Percentiles rank a stretch among this genome's conserved stretches.
phyloP scores from a whole-genome alignment of 805 yeast species.

The Metschnikowia dekortorum region DNA sequence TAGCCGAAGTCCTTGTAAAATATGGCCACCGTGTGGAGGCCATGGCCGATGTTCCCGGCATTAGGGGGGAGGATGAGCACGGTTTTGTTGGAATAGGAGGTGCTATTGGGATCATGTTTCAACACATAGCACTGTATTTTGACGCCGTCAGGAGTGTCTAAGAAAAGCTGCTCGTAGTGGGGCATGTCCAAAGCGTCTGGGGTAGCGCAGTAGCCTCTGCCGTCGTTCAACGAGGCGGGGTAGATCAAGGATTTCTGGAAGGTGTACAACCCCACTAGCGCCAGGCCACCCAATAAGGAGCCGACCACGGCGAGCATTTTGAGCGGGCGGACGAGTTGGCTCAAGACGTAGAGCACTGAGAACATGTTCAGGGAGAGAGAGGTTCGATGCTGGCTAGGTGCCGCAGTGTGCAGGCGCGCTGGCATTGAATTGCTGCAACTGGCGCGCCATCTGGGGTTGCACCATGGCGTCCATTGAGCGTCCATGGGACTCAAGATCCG shows the following conservation, averaged over 20 bases:
- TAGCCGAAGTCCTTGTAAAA: constrained; percentile 59
- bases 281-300: constrained; percentile 39
- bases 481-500: too few relatives aligned
- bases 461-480: too few relatives aligned
- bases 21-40: constrained; percentile 71
- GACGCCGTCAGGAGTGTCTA: constrained; percentile 69
- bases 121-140: constrained; percentile 61
- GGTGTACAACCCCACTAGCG: constrained; percentile 51
- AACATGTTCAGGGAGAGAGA: constrained; percentile 3
- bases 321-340: constrained; percentile 13
- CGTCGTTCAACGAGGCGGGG: constrained; percentile 77
- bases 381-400: not conserved
- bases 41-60: constrained; percentile 94
- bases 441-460: not conserved
- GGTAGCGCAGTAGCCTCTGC: constrained; percentile 64
- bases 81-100: constrained; percentile 54
- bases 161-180: constrained; percentile 50
- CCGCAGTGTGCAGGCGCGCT: not conserved
- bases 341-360: constrained; percentile 5
- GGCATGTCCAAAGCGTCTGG: constrained; percentile 67
- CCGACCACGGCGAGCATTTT: constrained; percentile 38
- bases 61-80: constrained; percentile 81
- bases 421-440: not conserved
- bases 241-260: constrained; percentile 71
- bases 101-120: constrained; percentile 40